Evolutionary conservation across 73 alveolate species (phyloP).

Genomic region (Effrenium voratum): DNA sequence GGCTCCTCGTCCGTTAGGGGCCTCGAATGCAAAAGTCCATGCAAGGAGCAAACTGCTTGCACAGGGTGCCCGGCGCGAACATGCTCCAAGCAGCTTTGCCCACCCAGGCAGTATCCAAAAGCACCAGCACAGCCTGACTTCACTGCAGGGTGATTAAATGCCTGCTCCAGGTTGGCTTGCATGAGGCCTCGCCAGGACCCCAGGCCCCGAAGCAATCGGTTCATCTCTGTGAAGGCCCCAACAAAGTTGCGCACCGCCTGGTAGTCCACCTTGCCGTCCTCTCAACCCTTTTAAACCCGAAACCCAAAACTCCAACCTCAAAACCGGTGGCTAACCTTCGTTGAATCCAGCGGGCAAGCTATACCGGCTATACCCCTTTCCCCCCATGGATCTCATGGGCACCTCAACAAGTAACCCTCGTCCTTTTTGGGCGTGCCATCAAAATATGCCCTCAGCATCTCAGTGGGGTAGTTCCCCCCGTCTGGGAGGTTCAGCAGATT

Average conservation of each 20-base stretch:
- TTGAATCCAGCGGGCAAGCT: no score
- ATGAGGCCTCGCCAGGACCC: conserved; percentile 14
- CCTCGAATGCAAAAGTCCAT: conserved; percentile 67
- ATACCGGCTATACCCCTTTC: no score
- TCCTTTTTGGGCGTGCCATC: no score
- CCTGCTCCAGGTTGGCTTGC: conserved; percentile 49
- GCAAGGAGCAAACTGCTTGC: conserved; percentile 68
- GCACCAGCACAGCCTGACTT: conserved; percentile 57
- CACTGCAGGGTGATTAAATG: conserved; percentile 68
- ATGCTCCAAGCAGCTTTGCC: conserved; percentile 77
- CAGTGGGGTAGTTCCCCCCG: no score
- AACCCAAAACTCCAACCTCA: not conserved
- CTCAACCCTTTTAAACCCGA: not conserved
- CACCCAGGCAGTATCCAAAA: conserved; percentile 71
- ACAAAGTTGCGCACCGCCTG: conserved; percentile 42
- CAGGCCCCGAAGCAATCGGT: not conserved
- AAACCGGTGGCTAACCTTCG: no score
- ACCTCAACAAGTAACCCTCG: no score
- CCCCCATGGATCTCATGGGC: no score
- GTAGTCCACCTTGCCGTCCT: conserved; percentile 13
- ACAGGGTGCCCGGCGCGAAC: conserved; percentile 80
- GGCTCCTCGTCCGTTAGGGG: conserved; percentile 74
- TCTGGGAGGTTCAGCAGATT: no score
- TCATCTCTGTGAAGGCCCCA: conserved; percentile 42
- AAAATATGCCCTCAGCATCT: no score